These are phyloP conservation scores for Microstegium vimineum DNA, from an alignment of 176 grass and related monocot species.

Conservation along the genomic window DNA sequence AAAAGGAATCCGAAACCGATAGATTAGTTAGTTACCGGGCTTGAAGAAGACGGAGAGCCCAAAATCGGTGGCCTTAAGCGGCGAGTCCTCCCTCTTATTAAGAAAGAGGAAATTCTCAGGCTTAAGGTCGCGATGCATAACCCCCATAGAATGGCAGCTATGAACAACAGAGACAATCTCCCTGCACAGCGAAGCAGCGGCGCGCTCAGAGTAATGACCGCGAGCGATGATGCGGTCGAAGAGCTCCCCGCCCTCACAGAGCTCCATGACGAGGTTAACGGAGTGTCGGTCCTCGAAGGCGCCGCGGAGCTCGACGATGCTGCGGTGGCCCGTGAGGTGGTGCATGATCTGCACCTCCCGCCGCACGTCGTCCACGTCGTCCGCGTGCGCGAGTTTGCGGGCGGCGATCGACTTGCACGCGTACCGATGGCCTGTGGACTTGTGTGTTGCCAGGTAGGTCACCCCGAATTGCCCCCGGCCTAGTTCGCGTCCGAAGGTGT, in stretches of 20 bases:
- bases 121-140: slow-evolving; percentile 93
- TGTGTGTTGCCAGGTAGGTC: slow-evolving; percentile 86
- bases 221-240: slow-evolving; percentile 89
- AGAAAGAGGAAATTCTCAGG: slow-evolving; percentile 87
- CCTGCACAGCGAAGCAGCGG: slow-evolving; percentile 65
- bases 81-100: slow-evolving; percentile 62
- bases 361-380: slow-evolving; percentile 83
- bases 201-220: slow-evolving; percentile 87
- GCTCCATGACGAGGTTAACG: slow-evolving; percentile 95
- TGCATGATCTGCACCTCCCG: slow-evolving; percentile 99
- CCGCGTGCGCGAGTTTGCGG: slow-evolving; percentile 55
- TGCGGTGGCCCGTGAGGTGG: slow-evolving; percentile 92
- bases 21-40: slow-evolving; percentile 45
- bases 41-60: slow-evolving; percentile 95
- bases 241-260: slow-evolving; percentile 83
- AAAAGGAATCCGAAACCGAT: too few relatives aligned
- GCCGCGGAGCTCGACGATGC: slow-evolving; percentile 82
- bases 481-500: slow-evolving; percentile 81
- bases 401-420: slow-evolving; percentile 97
- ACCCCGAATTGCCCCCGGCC: slow-evolving; percentile 89
- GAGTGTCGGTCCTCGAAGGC: slow-evolving; percentile 90
- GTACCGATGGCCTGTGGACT: slow-evolving; percentile 28
- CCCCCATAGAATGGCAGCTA: slow-evolving; percentile 92
- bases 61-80: slow-evolving; percentile 88
- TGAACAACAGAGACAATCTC: slow-evolving; percentile 78